Evolutionary conservation across 148 eudicot genomes (phyloP).

Genomic region (Arctostaphylos glauca): DNA sequence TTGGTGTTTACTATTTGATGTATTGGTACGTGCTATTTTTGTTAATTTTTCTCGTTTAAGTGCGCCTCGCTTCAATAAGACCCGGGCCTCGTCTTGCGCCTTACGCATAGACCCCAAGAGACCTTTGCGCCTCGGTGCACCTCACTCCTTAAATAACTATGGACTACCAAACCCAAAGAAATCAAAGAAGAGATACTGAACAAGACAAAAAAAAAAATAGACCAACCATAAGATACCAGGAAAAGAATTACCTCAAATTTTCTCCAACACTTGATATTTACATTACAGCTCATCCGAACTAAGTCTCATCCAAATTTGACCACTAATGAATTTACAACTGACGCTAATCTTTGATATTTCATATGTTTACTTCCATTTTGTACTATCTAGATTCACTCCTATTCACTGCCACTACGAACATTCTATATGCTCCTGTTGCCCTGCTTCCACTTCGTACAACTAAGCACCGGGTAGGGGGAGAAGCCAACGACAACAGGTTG

Average conservation of each 20-base stretch:
- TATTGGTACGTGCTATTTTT: no score
- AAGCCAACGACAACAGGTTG: not conserved
- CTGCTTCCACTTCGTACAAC: not conserved
- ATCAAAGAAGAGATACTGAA: not conserved
- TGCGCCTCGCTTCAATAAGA: no score
- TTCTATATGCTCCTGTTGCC: not conserved
- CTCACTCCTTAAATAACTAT: no score
- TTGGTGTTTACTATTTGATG: no score
- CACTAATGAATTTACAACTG: not conserved
- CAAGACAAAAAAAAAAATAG: not conserved
- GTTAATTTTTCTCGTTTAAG: no score
- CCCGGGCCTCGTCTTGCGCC: no score
- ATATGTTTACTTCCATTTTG: not conserved
- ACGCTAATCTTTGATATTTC: not conserved
- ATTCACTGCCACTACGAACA: not conserved
- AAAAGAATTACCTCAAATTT: not conserved
- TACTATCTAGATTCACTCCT: not conserved
- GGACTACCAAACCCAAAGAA: not conserved
- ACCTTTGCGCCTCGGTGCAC: no score
- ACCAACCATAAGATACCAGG: not conserved
- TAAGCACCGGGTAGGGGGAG: not conserved
- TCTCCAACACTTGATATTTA: not conserved
- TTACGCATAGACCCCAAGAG: no score
- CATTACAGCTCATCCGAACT: no score
- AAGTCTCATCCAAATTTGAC: no score